These are phyloP conservation scores for Tolypocladium ophioglossoides DNA, from an alignment of 2,329 filamentous ascomycete genomes.

Conservation along the genomic window DNA sequence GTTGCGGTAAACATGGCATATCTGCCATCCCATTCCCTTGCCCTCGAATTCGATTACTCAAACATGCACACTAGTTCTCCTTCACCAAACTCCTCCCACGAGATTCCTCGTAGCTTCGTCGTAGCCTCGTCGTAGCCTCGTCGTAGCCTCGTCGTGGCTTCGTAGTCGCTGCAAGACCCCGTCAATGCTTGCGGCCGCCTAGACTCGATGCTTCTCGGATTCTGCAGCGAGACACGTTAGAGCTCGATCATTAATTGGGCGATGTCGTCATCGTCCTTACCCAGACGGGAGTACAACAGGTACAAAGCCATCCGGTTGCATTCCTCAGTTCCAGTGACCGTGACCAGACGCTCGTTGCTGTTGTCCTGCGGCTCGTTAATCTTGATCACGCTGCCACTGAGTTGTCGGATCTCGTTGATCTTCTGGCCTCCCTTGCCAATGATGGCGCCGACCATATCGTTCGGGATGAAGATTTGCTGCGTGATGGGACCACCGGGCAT, in stretches of 20 bases:
- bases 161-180: background rate
- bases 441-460: conserved; percentile 98
- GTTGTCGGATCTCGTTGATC: conserved; percentile 97
- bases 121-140: background rate
- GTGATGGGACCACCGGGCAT: conserved; percentile 60
- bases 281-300: conserved; percentile 96
- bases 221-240: conserved; percentile 14
- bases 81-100: background rate
- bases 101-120: background rate
- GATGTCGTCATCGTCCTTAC: conserved; percentile 40
- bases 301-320: conserved; percentile 99
- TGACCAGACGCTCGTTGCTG: conserved; percentile 95
- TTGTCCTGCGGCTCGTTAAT: conserved; percentile 99
- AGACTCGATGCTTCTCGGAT: conserved; percentile 35
- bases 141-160: background rate
- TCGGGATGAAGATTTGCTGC: conserved; percentile 98
- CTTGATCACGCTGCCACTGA: conserved; percentile 97
- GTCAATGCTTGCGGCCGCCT: conserved; percentile 1
- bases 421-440: conserved; percentile 98
- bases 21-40: background rate
- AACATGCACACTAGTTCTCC: background rate
- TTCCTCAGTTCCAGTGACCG: conserved; percentile 93
- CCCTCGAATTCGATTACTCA: background rate
- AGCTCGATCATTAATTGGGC: conserved; percentile 8
- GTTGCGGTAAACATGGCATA: background rate